Percentiles rank a stretch among this genome's conserved stretches.
Conservation (phyloP, 805 yeast genomes). For the Hanseniaspora vineae region DNA sequence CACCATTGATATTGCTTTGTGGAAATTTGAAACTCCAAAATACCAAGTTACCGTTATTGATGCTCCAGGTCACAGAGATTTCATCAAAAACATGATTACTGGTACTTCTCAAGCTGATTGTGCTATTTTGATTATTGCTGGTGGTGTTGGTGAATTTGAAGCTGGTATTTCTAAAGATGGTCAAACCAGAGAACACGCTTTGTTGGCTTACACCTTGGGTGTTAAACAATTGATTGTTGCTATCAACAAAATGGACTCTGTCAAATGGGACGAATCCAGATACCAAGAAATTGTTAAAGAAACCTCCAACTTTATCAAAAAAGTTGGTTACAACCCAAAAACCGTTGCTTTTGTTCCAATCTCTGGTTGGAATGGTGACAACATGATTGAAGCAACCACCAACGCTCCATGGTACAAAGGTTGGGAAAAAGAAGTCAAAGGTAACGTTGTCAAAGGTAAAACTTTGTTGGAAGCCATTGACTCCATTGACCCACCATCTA, state of each 20-base stretch:
- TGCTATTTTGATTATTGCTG: slow-evolving; percentile 82
- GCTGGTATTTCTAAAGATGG: slow-evolving; percentile 93
- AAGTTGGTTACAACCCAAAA: slow-evolving; percentile 77
- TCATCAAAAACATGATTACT: slow-evolving; percentile 92
- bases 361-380: slow-evolving; percentile 89
- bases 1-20: slow-evolving; percentile 86
- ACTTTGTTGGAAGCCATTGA: slow-evolving; percentile 79
- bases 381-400: slow-evolving; percentile 74
- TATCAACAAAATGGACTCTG: slow-evolving; percentile 91
- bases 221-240: slow-evolving; percentile 80
- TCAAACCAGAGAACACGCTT: slow-evolving; percentile 92
- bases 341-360: slow-evolving; percentile 80
- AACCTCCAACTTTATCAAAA: slow-evolving; percentile 68
- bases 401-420: slow-evolving; percentile 88
- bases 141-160: slow-evolving; percentile 91
- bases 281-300: slow-evolving; percentile 68
- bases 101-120: slow-evolving; percentile 93
- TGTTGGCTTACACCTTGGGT: slow-evolving; percentile 81
- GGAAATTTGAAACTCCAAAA: slow-evolving; percentile 88
- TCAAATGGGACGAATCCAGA: slow-evolving; percentile 74
- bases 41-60: slow-evolving; percentile 84
- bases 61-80: slow-evolving; percentile 95
- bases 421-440: slow-evolving; percentile 68
- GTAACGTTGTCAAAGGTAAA: slow-evolving; percentile 61
- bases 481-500: slow-evolving; percentile 64